These are phyloP conservation scores for Penicillium egyptiacum DNA, from an alignment of 495 filamentous ascomycete genomes.

Conservation along the genomic window DNA sequence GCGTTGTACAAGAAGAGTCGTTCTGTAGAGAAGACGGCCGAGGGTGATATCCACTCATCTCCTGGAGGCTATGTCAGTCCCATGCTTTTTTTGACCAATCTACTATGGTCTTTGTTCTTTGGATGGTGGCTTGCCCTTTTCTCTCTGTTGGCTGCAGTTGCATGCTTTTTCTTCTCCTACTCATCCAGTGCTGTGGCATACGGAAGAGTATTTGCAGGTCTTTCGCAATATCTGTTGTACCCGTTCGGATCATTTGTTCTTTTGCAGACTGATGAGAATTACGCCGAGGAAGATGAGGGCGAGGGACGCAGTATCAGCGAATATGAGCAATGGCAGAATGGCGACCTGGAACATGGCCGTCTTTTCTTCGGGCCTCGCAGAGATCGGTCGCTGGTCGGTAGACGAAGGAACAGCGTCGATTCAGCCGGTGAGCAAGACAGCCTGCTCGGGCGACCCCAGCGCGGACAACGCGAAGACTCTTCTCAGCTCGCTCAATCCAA, in stretches of 20 bases:
- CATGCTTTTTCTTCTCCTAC: constrained; percentile 79
- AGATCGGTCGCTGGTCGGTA: constrained; percentile 78
- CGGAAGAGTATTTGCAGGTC: constrained; percentile 77
- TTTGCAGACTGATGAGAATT: constrained; percentile 88
- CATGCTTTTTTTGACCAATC: constrained; percentile 81
- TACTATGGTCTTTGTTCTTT: constrained; percentile 88
- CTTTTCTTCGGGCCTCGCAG: constrained; percentile 91
- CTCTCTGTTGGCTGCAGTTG: constrained; percentile 66
- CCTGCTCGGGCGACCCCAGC: constrained; percentile 69
- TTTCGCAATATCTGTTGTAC: constrained; percentile 87
- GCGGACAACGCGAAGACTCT: constrained; percentile 49
- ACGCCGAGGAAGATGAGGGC: constrained; percentile 95
- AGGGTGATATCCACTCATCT: constrained; percentile 95
- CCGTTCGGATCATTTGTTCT: constrained; percentile 96
- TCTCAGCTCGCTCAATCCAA: constrained; percentile 64
- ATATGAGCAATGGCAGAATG: constrained; percentile 98
- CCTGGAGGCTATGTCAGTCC: constrained; percentile 84
- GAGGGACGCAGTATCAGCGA: constrained; percentile 99
- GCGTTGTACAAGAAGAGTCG: constrained; percentile 96
- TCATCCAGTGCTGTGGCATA: constrained; percentile 81
- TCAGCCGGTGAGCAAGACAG: constrained; percentile 87
- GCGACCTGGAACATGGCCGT: constrained; percentile 90
- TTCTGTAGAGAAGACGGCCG: constrained; percentile 92
- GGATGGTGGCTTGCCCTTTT: constrained; percentile 95
- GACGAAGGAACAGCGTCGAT: constrained; percentile 83